Base-by-base conservation (phyloP, 2,329 filamentous ascomycete species). In the Pochonia chlamydosporia region DNA sequence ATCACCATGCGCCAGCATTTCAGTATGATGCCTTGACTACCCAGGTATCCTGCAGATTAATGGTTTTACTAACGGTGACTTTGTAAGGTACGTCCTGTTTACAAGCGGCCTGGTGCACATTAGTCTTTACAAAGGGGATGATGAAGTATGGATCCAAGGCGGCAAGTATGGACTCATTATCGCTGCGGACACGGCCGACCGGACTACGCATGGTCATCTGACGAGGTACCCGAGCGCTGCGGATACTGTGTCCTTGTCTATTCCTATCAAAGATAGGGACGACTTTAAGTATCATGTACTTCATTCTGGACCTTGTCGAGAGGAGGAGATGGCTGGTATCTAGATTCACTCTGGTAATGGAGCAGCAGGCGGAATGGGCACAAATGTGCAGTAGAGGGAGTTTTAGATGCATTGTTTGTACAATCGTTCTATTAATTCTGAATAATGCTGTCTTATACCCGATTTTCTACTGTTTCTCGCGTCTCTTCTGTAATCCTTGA, bases 21-120 rank as follows among this genome's bases (percentile, higher is more conserved):
- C 71, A 73, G 70, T 72, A 56, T 46, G 67, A n/a, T n/a, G n/a
- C n/a, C n/a, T n/a, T n/a, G n/a, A n/a, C n/a, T 59, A 7, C 13
- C 13, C 20, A 3, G 13, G 3, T 5, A 11, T 20, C 20, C 26
- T 28, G 18, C 35, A 11, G n/a, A 3, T 20, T 11, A 20, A 5
- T 9, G 18, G 18, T 1, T 5, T 18, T 10, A 35, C 31, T 35
- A 10, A 35, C n/a, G n/a, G 31, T 5, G n/a, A 9, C 31, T 3
- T 7, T 13, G 11, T 3, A 18, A 67, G 65, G 56, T 64, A 52
- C 31, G 62, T 69, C 14, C 52, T 53, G 40, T 70, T 72, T 48
- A 54, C 67, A 7, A 65, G 64, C 2, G 72, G 72, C 1, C 37
- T 67, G 14, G 63, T 64, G 1, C 65, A 70, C 46, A 41, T 74